Evolutionary conservation across 2,329 filamentous ascomycete genomes (phyloP), one percentile per base, ranked within the genome.

Genomic region (Stagonosporopsis rhizophila): DNA sequence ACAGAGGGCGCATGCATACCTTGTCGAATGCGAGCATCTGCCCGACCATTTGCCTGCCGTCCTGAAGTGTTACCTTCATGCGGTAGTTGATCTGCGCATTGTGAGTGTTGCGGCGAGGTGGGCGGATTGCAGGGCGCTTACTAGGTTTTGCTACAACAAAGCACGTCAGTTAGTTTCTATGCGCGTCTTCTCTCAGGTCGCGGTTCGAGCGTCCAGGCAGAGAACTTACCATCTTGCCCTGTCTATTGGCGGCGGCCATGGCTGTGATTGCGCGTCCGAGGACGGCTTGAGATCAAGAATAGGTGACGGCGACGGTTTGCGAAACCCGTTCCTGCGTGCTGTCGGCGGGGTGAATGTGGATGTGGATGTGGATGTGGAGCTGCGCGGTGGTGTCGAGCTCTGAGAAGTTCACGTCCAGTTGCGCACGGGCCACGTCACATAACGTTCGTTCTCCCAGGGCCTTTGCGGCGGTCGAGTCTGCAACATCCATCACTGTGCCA

Each of bases 21-120:
- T 98, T 98, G 79, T 99, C 95, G 73, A 98, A 99, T 51, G 95
- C 95, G 67, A 99, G 86, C 91, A 99, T 96, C 79, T 98, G 92
- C 60, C 93, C 95, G 37, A 92, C 93, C 88, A 99, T 96, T 78
- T 97, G 92, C 73, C 95, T 89, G 64, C 92, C 92, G 81, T 99
- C 95, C 74, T 91, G 92, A 77, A 99, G 85, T 53, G 93, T 98
- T 64, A 97, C 89, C 76, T 94, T 89, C 93, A 99, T 98, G 80
- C 94, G 92, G 84, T 96, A 98, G 83, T 99, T 98, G 85, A 99
- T 96, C 95, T 98, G 64, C 17, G 44, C 19, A 41, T 35, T 58
- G 67, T 75, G 56, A 70, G 61, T 61, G n/a, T 52, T 34, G 55
- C 50, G 52, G 61, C 52, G 52, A 37, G 55, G 39, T 45, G 59